A percentile compares a stretch with the other conserved stretches of the same genome.
phyloP scores from a whole-genome alignment of 345 rosid genomes.

The Crucihimalaya himalaica region DNA sequence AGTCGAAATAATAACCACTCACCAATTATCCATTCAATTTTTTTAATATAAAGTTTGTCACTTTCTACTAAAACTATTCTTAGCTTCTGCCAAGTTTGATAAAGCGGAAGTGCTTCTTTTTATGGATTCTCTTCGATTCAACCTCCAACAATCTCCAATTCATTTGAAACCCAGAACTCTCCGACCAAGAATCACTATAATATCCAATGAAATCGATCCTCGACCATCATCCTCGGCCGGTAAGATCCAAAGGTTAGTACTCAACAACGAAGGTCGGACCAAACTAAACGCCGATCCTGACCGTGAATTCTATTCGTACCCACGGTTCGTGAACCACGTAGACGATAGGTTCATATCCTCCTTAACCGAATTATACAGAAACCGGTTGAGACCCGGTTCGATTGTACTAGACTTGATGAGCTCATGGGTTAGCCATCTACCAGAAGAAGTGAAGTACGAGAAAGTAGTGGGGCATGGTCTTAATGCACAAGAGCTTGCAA shows the following conservation, averaged over 20 bases:
- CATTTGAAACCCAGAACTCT: constrained; percentile 25
- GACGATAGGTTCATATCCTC: constrained; percentile 73
- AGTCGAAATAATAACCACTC: constrained; percentile 23
- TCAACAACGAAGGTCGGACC: constrained; percentile 62
- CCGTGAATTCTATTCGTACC: constrained; percentile 69
- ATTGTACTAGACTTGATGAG: constrained; percentile 87
- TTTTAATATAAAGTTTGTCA: neutral
- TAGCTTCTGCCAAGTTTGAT: constrained; percentile 28
- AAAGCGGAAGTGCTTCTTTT: neutral
- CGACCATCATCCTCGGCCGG: constrained; percentile 52
- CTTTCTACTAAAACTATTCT: constrained; percentile 10
- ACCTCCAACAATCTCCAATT: constrained; percentile 35
- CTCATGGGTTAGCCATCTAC: constrained; percentile 92
- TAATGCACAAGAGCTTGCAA: constrained; percentile 84
- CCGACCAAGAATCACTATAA: constrained; percentile 37
- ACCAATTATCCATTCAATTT: constrained; percentile 21
- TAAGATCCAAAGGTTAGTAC: constrained; percentile 67
- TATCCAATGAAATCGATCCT: constrained; percentile 37
- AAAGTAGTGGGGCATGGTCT: constrained; percentile 94
- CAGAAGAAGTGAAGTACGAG: constrained; percentile 58
- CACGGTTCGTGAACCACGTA: constrained; percentile 86
- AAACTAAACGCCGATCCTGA: constrained; percentile 62
- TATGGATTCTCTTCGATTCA: constrained; percentile 40
- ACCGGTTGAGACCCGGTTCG: constrained; percentile 59
- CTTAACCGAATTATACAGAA: constrained; percentile 63